Evolutionary conservation across 768 basidiomycete species (phyloP), one percentile per base, ranked within the genome.

Genomic region (Dictyophora rubrovolvata): DNA sequence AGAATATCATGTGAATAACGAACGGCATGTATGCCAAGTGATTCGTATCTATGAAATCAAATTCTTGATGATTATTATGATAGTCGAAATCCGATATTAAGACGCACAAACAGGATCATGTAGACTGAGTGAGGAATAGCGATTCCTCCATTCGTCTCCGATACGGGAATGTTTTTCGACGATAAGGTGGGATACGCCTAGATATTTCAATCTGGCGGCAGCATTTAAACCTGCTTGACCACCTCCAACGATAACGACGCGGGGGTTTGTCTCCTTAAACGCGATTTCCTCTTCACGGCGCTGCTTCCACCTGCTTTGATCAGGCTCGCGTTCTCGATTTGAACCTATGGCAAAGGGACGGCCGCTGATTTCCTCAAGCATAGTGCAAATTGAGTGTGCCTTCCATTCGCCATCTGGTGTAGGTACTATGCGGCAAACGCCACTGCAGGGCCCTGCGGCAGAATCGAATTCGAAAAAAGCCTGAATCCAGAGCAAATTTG

Each of bases 81-180:
- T 20, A 8, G 7, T 12, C 1, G 17, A 10, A 36, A 37, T 6
- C 54, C 54, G 33, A 35, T 18, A 54, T 20, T 36, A 22, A 18
- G 37, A 76, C 83, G 73, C 64, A 83, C 84, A 85, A 59, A 84
- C 80, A 20, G 82, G 77, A 67, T 84, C 81, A 65, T 88, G 85
- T 23, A 87, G 68, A 52, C 82, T 84, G 47, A 87, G 69, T 8
- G 82, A 72, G 51, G 80, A 77, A 66, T 88, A 87, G 37, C 87
- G 73, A 37, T 76, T 72, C 59, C 85, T 71, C 85, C 85, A 86
- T 55, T 78, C 79, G 65, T 86, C 79, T 0, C 86, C 85, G 23
- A 86, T 75, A 18, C 78, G 70, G 12, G 65, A 60, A 53, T 82
- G 77, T 68, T 77, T 81, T 67, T 92, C 89, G 50, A 90, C 72